Evolutionary conservation across 2,329 filamentous ascomycete genomes (phyloP).

Genomic region (Sclerotinia glacialis): DNA sequence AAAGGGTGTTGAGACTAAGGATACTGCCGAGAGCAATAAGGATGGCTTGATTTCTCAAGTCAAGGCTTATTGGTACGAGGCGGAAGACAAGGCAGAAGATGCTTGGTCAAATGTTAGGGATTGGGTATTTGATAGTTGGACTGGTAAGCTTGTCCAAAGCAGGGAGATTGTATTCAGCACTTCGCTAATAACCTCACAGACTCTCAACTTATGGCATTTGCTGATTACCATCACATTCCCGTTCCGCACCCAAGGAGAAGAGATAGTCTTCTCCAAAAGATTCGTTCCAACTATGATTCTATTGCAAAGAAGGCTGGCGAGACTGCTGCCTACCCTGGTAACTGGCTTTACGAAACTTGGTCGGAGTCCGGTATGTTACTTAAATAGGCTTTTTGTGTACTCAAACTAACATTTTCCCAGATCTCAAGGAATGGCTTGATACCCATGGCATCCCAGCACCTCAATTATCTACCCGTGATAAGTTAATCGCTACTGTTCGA

Average conservation of each 20-base stretch:
- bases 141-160: background rate
- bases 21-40: slow-evolving; percentile 64
- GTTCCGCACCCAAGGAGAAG: slow-evolving; percentile 84
- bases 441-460: slow-evolving; percentile 81
- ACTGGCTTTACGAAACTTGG: slow-evolving; percentile 93
- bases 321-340: slow-evolving; percentile 80
- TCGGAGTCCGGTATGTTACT: slow-evolving; percentile 59
- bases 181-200: slow-evolving; percentile 52
- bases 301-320: slow-evolving; percentile 73
- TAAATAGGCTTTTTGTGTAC: background rate
- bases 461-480: slow-evolving; percentile 80
- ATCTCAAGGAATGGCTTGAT: slow-evolving; percentile 91
- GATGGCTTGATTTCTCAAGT: slow-evolving; percentile 68
- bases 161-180: background rate
- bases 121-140: slow-evolving; percentile 83
- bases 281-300: slow-evolving; percentile 77
- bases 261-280: slow-evolving; percentile 74
- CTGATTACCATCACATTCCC: slow-evolving; percentile 80
- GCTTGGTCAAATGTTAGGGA: slow-evolving; percentile 73
- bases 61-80: slow-evolving; percentile 73
- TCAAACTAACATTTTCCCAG: slow-evolving; percentile 42
- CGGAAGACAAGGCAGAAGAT: slow-evolving; percentile 70
- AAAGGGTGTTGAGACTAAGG: slow-evolving; percentile 69
- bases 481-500: slow-evolving; percentile 82
- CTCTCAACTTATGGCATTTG: slow-evolving; percentile 88